These are phyloP conservation scores for Hyaloscypha hepaticicola DNA, from an alignment of 495 filamentous ascomycete species.

Conservation along the genomic window DNA sequence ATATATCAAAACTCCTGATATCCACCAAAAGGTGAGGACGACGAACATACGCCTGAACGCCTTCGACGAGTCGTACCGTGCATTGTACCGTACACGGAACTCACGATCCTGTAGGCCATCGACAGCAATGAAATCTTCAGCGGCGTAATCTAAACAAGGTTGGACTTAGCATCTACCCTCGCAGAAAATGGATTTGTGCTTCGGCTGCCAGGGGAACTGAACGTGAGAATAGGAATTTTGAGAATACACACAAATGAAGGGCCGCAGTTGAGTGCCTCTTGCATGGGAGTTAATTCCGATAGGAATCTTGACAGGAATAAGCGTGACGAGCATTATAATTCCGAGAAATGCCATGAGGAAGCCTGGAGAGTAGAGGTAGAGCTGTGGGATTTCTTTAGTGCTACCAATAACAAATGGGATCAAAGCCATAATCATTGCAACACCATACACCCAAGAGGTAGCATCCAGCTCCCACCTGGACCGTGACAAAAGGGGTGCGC, in stretches of 20 bases:
- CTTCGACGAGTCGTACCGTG: conserved; percentile 17
- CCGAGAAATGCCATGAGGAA: conserved; percentile 26
- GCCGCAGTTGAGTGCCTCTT: conserved; percentile 16
- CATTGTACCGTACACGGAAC: conserved; percentile 24
- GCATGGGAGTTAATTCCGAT: conserved; percentile 24
- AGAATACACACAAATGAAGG: conserved; percentile 17
- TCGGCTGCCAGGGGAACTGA: not conserved
- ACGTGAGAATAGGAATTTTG: not conserved
- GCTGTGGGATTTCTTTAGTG: conserved; percentile 8
- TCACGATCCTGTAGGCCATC: conserved; percentile 22
- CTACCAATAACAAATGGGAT: conserved; percentile 23
- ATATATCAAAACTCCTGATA: conserved; percentile 17
- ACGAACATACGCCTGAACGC: conserved; percentile 19
- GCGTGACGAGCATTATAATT: conserved; percentile 19
- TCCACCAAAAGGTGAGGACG: conserved; percentile 20
- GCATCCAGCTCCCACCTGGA: conserved; percentile 19
- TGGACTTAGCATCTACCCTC: too few relatives aligned
- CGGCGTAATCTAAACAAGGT: conserved; percentile 8
- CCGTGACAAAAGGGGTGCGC: conserved; percentile 14
- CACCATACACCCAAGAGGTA: conserved; percentile 22
- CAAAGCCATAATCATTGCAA: conserved; percentile 19
- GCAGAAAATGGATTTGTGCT: too few relatives aligned
- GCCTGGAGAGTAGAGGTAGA: conserved; percentile 20
- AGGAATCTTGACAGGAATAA: conserved; percentile 22
- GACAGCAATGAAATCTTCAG: conserved; percentile 25